phyloP scores from a whole-genome alignment of 371 early-diverging fungal species.

The Rhizopus microsporus region DNA sequence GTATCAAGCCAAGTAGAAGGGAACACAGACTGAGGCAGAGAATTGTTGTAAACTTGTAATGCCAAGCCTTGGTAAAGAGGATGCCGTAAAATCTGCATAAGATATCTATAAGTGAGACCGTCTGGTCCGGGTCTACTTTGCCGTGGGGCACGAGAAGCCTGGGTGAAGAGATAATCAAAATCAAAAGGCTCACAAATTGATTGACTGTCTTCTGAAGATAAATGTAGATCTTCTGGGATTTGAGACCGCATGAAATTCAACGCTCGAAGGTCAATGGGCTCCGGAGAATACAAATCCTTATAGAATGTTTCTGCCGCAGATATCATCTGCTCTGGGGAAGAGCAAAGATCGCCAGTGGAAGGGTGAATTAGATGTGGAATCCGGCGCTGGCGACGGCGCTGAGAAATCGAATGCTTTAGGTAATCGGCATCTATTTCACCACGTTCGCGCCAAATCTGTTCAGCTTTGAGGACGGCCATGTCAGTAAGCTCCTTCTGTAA shows the following conservation, averaged over 20 bases:
- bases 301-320: constrained; percentile 4
- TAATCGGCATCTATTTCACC: constrained; percentile 6
- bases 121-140: constrained; percentile 14
- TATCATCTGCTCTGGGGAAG: background rate
- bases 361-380: background rate
- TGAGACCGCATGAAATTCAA: background rate
- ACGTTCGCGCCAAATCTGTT: constrained; percentile 1
- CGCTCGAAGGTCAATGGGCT: background rate
- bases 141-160: background rate
- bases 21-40: constrained; percentile 1
- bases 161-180: background rate
- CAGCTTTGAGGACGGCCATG: background rate
- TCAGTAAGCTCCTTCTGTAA: background rate
- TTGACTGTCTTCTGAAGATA: background rate
- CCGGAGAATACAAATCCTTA: background rate
- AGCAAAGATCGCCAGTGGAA: background rate
- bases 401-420: background rate
- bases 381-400: background rate
- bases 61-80: background rate
- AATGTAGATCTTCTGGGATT: background rate
- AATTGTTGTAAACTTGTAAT: background rate
- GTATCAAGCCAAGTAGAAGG: constrained; percentile 16
- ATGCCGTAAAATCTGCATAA: background rate
- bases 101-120: constrained; percentile 6
- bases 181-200: background rate